Evolutionary conservation across 768 basidiomycete genomes (phyloP), one percentile per base, ranked within the genome.

Genomic region (Termitomyces eurrhizus): DNA sequence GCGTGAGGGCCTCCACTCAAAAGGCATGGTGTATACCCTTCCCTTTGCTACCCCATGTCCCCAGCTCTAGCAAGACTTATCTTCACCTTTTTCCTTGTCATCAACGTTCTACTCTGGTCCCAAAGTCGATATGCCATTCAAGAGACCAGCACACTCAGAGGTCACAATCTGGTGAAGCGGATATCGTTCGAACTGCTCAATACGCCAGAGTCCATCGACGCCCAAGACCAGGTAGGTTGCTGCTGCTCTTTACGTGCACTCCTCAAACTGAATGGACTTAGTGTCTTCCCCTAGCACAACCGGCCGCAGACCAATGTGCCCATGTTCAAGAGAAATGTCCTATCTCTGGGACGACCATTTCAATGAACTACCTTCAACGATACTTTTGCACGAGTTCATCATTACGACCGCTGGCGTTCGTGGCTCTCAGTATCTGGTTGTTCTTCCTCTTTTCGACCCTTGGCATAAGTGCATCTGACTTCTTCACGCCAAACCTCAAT

Each of bases 401-500:
- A 16, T 37, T 84, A 3, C 84, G 90, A 8, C 87, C 90, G 0
- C 58, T 86, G 12, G 66, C 82, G 4, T 93, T 94, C 73, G 65
- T 70, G 3, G 84, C 78, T 44, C 82, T 94, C 62, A 63, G 92
- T 11, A 46, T 89, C 24, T 96, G 93, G 93, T 83, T 94, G 18
- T 65, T 86, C 32, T 97, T 98, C 78, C 86, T 99, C 57, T 98
- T 99, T 77, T 94, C 94, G 24, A 95, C 92, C 39, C 88, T 98
- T 39, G 95, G 95, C 4, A 97, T 97, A 71, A 89, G 88, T 64
- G 95, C 95, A 6, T 91, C 94, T 18, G 96, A 98, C 74, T 98
- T 98, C 76, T 98, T 98, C 80, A 95, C 92, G 55, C 95, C 95
- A 1, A 98, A 99, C 72, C 82, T 99, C 18, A 90, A 91, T 0